Base-by-base conservation (phyloP, 345 rosid species). In the Brassica napus region DNA sequence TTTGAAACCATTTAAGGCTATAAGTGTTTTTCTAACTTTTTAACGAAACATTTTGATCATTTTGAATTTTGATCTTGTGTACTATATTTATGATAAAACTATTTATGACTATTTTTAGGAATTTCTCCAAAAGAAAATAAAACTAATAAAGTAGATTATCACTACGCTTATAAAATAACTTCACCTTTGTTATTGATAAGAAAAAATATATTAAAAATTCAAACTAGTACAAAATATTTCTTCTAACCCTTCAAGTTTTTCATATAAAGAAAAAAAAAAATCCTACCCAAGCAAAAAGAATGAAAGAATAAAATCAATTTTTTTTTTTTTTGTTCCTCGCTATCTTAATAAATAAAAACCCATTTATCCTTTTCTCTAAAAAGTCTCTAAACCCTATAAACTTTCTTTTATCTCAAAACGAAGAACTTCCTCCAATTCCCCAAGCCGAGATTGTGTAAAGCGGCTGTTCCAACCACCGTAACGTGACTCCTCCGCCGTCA, bases 371-470 rank as follows among this genome's bases (percentile, higher is more conserved):
- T 31, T 37, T 72, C 1, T 18, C 47, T 55, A 26, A 55, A 68
- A 55, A 68, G 9, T 16, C 54, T 65, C 60, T 72, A 72, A 72
- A 73, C 32, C 42, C 81, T 44, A 73, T 59, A 44, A 37, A 7
- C 3, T 26, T 30, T n/a, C 2, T 31, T 30, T 42, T 4, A 9
- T 23, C 28, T 64, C 24, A 60, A 69, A 81, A 82, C 63, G 92
- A 87, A 42, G 94, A 87, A 82, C 91, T 88, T 77, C 90, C 92
- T 3, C 86, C 87, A 32, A 83, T 73, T 80, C 88, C 64, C 99
- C 99, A 95, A 7, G 94, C 91, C 0, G 99, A 95, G 85, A 93
- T 87, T 2, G 99, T 86, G 28, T 86, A 93, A 37, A 95, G 96
- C 44, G 94, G 89, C 84, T 93, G 96, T 80, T 89, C 97, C 72